Evolutionary conservation across 78 protist genomes (phyloP), one percentile per base, ranked within the genome.

Genomic region (slime mould (Dictyostelium discoideum)): DNA sequence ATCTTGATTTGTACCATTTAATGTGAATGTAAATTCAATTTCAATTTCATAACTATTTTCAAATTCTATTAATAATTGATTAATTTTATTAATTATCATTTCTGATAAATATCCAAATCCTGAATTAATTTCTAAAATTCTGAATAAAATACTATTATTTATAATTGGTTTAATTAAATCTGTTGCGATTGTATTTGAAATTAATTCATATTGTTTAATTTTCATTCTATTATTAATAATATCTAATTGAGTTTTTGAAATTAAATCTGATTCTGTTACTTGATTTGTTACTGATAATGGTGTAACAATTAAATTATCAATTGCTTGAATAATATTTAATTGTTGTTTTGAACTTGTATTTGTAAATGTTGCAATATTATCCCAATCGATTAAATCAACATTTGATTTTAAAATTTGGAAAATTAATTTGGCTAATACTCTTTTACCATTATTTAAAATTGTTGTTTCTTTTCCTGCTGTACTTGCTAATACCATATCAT

Each of bases 111-210:
- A 42, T n/a, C 85, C 84, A 11, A 84, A 54, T 10, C 93, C 93
- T 76, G 76, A 84, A 13, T 84, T 84, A 60, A 87, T 40, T 40
- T 87, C 93, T 11, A 87, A 82, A 37, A 87, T 87, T 78, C 44
- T 87, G 24, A 87, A 42, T 18, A 78, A 67, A 2, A 37, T 14
- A 26, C 10, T n/a, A 9, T 87, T 39, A 18, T 26, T 54, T 7
- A 87, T 48, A 18, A 69, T 78, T 78, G 26, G 48, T 78, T 44
- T 44, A 44, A 78, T 42, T 39, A 37, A 76, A 44, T 44, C 8
- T 3, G 22, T 37, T 18, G n/a, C 32, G 40, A 76, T 24, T 24
- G 32, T 7, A 24, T 67, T 24, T 26, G 78, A 69, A 22, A 69
- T n/a, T 24, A 69, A 69, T 69, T 69, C 39, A 26, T 69, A 26